These are phyloP conservation scores for Lonicera japonica DNA, from an alignment of 129 eudicot genomes.

Conservation along the genomic window DNA sequence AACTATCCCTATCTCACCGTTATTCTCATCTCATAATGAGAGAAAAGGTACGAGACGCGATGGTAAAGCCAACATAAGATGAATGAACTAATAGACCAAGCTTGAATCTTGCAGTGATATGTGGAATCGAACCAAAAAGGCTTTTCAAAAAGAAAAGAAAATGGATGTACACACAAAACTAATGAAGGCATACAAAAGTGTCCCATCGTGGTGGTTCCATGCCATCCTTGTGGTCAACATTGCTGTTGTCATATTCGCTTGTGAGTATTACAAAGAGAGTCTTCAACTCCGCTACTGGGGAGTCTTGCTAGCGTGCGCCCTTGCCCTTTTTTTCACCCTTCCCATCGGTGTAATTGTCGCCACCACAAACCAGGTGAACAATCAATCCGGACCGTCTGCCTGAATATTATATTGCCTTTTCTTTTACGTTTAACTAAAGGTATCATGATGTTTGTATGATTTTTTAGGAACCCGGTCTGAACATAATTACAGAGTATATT, in stretches of 20 bases:
- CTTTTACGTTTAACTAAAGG: background rate
- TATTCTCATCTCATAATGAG: background rate
- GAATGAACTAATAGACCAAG: background rate
- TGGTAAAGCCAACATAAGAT: no score
- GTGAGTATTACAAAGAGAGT: conserved; percentile 44
- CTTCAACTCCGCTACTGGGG: conserved; percentile 91
- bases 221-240: conserved; percentile 28
- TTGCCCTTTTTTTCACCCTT: conserved; percentile 53
- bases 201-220: conserved; percentile 72
- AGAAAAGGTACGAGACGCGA: no score
- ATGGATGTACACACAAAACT: conserved; percentile 55
- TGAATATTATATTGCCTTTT: no score
- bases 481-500: conserved; percentile 58
- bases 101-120: conserved; percentile 11
- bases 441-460: background rate
- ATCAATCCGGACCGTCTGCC: background rate
- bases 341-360: conserved; percentile 73
- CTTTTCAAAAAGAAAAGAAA: conserved; percentile 14
- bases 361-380: conserved; percentile 60
- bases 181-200: conserved; percentile 55
- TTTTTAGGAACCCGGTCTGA: conserved; percentile 58
- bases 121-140: conserved; percentile 33
- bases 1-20: background rate
- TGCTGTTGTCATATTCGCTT: conserved; percentile 38
- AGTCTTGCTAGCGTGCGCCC: conserved; percentile 46